Conservation (phyloP, 2,329 filamentous ascomycete genomes). For the Fusarium verticillioides region DNA sequence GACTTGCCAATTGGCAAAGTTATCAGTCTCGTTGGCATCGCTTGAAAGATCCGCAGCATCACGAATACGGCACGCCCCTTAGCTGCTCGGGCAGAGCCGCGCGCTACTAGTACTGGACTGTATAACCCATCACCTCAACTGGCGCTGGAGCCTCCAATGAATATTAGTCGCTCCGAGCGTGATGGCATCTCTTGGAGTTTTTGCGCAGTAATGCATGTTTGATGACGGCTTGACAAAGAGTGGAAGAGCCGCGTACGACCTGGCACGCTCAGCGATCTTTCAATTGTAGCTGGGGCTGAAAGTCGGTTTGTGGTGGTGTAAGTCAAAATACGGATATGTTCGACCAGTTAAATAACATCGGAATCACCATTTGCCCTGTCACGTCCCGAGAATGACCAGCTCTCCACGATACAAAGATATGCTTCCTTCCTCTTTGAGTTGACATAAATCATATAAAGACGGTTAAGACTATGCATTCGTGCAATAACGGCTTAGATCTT, state of each 20-base stretch:
- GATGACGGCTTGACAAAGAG: background rate
- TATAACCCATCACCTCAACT: background rate
- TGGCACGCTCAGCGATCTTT: background rate
- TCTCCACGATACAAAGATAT: background rate
- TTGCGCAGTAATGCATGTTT: background rate
- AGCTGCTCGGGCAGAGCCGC: slow-evolving; percentile 1
- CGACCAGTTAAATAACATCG: background rate
- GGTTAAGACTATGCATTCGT: background rate
- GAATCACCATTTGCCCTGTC: background rate
- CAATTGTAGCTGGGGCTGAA: background rate
- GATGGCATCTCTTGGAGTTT: background rate
- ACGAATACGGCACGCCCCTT: background rate
- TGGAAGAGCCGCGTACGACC: background rate
- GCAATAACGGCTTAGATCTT: background rate
- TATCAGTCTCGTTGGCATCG: background rate
- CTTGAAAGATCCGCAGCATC: background rate
- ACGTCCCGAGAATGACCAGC: too few relatives aligned
- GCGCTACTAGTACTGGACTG: background rate
- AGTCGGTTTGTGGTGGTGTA: background rate
- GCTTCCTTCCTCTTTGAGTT: background rate
- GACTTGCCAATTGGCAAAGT: background rate
- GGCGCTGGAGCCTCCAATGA: background rate
- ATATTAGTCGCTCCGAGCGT: background rate
- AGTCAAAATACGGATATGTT: background rate
- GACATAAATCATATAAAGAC: background rate